Conservation (phyloP, 2,329 filamentous ascomycete species). For the Stenocarpella maydis region DNA sequence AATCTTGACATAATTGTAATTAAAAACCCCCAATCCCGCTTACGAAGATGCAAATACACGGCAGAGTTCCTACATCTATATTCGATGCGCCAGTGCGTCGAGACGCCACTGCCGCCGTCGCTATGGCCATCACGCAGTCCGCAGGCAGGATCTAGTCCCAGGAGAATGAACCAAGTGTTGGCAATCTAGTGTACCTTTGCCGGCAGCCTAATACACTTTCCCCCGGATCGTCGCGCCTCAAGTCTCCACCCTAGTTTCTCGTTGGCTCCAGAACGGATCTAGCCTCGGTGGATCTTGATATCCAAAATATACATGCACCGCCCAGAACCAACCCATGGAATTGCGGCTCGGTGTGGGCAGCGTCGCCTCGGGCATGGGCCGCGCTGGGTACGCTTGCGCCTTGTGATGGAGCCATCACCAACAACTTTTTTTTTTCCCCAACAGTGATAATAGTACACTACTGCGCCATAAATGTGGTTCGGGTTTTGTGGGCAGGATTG, state of each 20-base stretch:
- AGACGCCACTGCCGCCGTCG: not conserved
- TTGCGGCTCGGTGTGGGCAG: conserved; percentile 17
- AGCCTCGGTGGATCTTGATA: conserved; percentile 3
- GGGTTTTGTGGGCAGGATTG: not conserved
- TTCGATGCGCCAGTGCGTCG: conserved; percentile 1
- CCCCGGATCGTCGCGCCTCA: conserved; percentile 16
- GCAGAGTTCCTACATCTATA: too few relatives aligned
- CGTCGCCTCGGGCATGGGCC: conserved; percentile 25
- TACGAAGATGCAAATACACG: not conserved
- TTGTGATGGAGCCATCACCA: not conserved
- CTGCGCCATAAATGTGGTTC: not conserved
- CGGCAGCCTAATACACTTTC: not conserved
- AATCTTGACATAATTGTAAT: not conserved
- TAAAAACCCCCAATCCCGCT: not conserved
- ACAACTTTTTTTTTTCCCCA: conserved; percentile 2
- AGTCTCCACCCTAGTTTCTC: not conserved
- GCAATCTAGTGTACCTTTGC: not conserved
- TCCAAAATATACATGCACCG: conserved; percentile 1
- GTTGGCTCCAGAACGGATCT: not conserved
- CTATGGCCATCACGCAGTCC: not conserved
- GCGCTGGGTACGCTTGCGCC: not conserved
- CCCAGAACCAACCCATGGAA: not conserved
- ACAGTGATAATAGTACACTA: not conserved
- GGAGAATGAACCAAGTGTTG: not conserved
- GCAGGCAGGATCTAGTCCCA: not conserved